Evolutionary conservation across 352 stramenopile species (phyloP).

Genomic region (Phytopythium cucurbitacearum): DNA sequence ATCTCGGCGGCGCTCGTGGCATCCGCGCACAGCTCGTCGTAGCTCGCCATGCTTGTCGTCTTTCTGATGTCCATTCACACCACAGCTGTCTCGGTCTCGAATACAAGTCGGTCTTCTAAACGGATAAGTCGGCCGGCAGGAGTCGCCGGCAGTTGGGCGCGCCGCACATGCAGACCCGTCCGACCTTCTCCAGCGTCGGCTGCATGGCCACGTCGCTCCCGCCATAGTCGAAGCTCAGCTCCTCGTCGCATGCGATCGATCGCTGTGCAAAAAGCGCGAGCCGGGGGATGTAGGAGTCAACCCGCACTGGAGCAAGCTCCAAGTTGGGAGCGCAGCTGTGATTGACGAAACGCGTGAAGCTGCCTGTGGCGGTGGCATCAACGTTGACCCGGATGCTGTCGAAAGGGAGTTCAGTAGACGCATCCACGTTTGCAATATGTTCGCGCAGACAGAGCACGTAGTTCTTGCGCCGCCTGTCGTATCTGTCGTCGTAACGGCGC

Average conservation of each 20-base stretch:
- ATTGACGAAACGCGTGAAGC: slow-evolving; percentile 70
- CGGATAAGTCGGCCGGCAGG: slow-evolving; percentile 24
- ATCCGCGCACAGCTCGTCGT: slow-evolving; percentile 63
- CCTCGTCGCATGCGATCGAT: slow-evolving; percentile 23
- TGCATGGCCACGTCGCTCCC: neutral
- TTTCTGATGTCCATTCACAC: slow-evolving; percentile 13
- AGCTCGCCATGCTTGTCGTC: slow-evolving; percentile 15
- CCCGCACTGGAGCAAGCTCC: slow-evolving; percentile 41
- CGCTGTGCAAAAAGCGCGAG: slow-evolving; percentile 48
- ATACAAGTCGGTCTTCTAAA: slow-evolving; percentile 18
- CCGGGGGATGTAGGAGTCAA: slow-evolving; percentile 53
- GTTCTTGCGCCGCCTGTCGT: slow-evolving; percentile 26
- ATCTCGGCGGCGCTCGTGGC: slow-evolving; percentile 55
- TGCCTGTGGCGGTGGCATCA: slow-evolving; percentile 39
- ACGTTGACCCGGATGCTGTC: slow-evolving; percentile 53
- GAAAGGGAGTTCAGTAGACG: slow-evolving; percentile 5
- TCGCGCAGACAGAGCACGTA: slow-evolving; percentile 61
- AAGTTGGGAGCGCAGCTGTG: slow-evolving; percentile 58
- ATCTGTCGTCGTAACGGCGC: slow-evolving; percentile 25
- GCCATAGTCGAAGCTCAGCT: slow-evolving; percentile 70
- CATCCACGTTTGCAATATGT: slow-evolving; percentile 9
- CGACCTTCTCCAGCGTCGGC: neutral
- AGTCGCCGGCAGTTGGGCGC: slow-evolving; percentile 23
- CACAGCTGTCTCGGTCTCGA: neutral
- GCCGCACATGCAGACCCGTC: slow-evolving; percentile 20